Evolutionary conservation across 139 green algal species (phyloP).

Genomic region (Chlamydomonas schloesseri): DNA sequence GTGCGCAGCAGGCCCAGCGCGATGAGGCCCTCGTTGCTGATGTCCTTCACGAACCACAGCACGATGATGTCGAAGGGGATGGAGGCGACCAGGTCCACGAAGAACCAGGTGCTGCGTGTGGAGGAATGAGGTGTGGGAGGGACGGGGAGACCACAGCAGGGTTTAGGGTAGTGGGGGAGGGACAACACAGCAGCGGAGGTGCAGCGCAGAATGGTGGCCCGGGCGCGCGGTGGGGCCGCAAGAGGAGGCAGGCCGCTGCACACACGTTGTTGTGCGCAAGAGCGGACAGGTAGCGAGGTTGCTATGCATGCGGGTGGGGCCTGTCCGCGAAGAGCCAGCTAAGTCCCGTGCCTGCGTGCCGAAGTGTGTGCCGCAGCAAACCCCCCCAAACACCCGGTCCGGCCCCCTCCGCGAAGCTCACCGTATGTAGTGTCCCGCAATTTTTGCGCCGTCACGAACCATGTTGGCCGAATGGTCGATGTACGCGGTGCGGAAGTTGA

Average conservation of each 20-base stretch:
- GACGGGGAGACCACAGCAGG: not conserved
- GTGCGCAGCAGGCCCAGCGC: conserved; percentile 61
- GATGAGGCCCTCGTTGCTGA: conserved; percentile 37
- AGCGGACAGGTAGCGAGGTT: too few relatives aligned
- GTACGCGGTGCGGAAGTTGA: conserved; percentile 76
- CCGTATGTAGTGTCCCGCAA: conserved; percentile 49
- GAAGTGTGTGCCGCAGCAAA: too few relatives aligned
- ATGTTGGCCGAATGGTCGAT: conserved; percentile 68
- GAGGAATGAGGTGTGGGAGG: not conserved
- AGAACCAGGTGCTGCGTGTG: conserved; percentile 67
- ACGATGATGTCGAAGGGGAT: conserved; percentile 72
- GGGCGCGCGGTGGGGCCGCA: too few relatives aligned
- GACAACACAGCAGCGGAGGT: not conserved
- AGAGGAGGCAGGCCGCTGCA: too few relatives aligned
- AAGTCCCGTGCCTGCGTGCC: too few relatives aligned
- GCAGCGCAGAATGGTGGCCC: too few relatives aligned
- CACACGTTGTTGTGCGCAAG: too few relatives aligned
- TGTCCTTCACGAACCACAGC: conserved; percentile 30
- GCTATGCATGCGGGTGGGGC: too few relatives aligned
- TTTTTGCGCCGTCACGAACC: conserved; percentile 51
- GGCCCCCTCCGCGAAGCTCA: not conserved
- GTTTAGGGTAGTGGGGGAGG: not conserved
- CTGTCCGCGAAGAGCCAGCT: too few relatives aligned
- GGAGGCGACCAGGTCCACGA: conserved; percentile 65
- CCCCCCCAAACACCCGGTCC: too few relatives aligned